phyloP scores from a whole-genome alignment of 805 yeast genomes.

The Komagataella phaffii region DNA sequence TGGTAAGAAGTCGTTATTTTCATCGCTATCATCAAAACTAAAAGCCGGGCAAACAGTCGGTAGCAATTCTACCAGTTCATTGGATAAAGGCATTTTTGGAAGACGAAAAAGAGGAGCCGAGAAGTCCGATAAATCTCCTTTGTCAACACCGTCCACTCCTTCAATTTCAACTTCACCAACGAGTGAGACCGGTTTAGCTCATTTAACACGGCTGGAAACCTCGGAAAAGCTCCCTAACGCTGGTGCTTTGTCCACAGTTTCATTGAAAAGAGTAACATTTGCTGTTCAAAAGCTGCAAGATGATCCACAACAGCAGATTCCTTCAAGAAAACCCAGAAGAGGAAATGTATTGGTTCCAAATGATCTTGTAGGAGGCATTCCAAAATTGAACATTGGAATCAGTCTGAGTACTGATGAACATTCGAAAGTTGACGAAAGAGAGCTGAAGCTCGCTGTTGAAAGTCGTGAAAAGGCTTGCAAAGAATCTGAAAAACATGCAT shows the following conservation, averaged over 20 bases:
- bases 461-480: constrained; percentile 36
- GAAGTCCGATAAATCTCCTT: not conserved
- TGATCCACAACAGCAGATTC: constrained; percentile 53
- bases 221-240: not conserved
- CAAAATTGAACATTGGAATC: constrained; percentile 57
- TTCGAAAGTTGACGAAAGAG: constrained; percentile 26
- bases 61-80: constrained; percentile 5
- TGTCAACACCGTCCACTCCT: not conserved
- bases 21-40: constrained; percentile 20
- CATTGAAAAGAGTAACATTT: constrained; percentile 34
- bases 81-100: constrained; percentile 3
- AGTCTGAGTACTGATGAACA: constrained; percentile 26
- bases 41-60: constrained; percentile 5
- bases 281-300: constrained; percentile 32
- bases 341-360: constrained; percentile 53
- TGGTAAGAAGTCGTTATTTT: constrained; percentile 15
- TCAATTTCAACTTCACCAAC: constrained; percentile 1
- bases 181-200: not conserved
- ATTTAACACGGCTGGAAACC: not conserved
- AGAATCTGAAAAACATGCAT: constrained; percentile 61
- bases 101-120: not conserved
- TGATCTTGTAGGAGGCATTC: constrained; percentile 49
- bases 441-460: constrained; percentile 43
- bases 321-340: constrained; percentile 37
- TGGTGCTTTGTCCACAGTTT: constrained; percentile 13